Base-by-base conservation (phyloP, 2,329 filamentous ascomycete genomes). In the Periglandula ipomoeae region DNA sequence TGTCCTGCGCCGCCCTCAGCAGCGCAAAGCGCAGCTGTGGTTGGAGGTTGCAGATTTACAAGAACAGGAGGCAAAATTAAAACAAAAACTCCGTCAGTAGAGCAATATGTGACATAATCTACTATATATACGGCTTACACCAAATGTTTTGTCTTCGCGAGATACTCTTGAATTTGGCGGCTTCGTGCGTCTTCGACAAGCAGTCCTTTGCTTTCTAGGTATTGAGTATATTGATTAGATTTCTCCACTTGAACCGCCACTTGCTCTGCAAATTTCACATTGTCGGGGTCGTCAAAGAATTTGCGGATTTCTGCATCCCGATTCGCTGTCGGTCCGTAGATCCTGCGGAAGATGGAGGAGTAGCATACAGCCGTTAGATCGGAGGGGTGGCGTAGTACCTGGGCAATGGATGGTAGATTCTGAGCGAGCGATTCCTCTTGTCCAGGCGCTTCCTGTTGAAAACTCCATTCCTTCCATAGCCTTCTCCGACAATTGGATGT, bases 201-300 rank as follows among this genome's bases (percentile, higher is more conserved):
- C n/a, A 52, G 37, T 5, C 47, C 50, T 8, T 40, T 27, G 23
- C 45, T 44, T 30, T 43, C 42, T 22, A 55, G 42, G 47, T 51
- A 50, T 22, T 51, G 22, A 35, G 53, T 55, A 39, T 55, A 53
- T 4, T 44, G 26, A n/a, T 20, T 19, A n/a, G 53, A 55, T n/a
- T 50, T 30, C 20, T 55, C 24, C 35, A 52, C 23, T 26, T 45
- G 44, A 46, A 15, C 17, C 13, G 47, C 26, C 23, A 50, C 47
- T 40, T 52, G 37, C 19, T 42, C 26, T 24, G 19, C 26, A 20
- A 47, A 35, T 11, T 5, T 41, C 45, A 15, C 5, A 35, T 47
- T 24, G 11, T 26, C 24, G 3, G n/a, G n/a, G n/a, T n/a, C n/a
- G n/a, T 42, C 19, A 19, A 47, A 43, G 19, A 47, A 42, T 2